A percentile compares a stretch with the other conserved stretches of the same genome.
These are phyloP conservation scores for Selaginella moellendorffii DNA, from an alignment of 75 land plant genomes.

Conservation along the genomic window DNA sequence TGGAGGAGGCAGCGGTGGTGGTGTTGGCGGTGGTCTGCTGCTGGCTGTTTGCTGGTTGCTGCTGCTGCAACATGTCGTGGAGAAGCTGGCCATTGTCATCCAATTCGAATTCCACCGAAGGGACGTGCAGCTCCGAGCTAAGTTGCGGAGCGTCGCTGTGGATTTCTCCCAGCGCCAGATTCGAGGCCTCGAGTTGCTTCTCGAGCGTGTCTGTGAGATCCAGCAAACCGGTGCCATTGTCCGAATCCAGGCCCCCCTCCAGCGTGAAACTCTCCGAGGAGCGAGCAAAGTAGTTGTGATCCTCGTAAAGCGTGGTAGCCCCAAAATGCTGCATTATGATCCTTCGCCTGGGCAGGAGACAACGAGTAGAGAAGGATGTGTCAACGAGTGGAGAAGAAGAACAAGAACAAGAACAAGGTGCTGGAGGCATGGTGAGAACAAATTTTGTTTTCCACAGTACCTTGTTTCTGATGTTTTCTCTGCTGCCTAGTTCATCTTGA, in stretches of 20 bases:
- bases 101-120: slow-evolving; percentile 2
- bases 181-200: slow-evolving; percentile 7
- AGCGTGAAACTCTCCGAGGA: neutral
- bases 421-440: too few relatives aligned
- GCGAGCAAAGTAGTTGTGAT: slow-evolving; percentile 8
- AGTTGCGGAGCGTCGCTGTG: neutral
- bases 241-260: neutral
- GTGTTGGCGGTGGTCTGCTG: neutral
- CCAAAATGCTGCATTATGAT: slow-evolving; percentile 11
- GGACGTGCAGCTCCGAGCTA: neutral
- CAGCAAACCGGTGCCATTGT: slow-evolving; percentile 4
- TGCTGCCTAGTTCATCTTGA: neutral
- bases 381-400: neutral
- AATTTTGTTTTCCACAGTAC: too few relatives aligned
- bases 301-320: slow-evolving; percentile 10
- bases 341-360: too few relatives aligned
- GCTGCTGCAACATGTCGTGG: slow-evolving; percentile 14
- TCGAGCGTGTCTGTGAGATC: slow-evolving; percentile 8
- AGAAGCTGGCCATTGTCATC: slow-evolving; percentile 15
- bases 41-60: too few relatives aligned
- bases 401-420: too few relatives aligned
- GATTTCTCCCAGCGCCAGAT: neutral
- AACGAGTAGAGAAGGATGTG: neutral
- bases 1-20: slow-evolving; percentile 6
- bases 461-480: neutral